phyloP scores from a whole-genome alignment of 352 stramenopile species.

The Globisporangium ultimum region DNA sequence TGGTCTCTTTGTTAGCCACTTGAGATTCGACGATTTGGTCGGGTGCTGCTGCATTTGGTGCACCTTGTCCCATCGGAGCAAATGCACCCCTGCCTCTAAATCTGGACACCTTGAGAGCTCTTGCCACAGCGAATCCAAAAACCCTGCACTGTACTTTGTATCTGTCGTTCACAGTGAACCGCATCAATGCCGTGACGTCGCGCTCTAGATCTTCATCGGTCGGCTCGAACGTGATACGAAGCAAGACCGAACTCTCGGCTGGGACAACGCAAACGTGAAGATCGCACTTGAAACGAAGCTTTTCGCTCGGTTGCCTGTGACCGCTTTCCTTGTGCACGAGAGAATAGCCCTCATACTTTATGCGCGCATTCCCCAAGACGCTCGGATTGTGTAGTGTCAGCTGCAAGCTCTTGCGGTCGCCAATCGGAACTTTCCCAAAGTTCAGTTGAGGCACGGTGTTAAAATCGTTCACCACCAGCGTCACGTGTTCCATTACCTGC shows the following conservation, averaged over 20 bases:
- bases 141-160: conserved; percentile 52
- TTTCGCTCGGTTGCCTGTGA: conserved; percentile 14
- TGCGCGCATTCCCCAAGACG: conserved; percentile 47
- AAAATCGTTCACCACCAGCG: conserved; percentile 52
- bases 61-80: conserved; percentile 1
- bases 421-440: conserved; percentile 54
- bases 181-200: conserved; percentile 39
- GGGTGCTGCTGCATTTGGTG: neutral
- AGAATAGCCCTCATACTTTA: conserved; percentile 69
- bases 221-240: conserved; percentile 69
- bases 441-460: conserved; percentile 29
- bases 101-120: conserved; percentile 19
- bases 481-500: conserved; percentile 6
- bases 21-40: too few relatives aligned
- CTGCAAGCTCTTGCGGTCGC: conserved; percentile 39
- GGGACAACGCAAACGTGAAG: conserved; percentile 70
- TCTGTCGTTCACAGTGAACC: conserved; percentile 64
- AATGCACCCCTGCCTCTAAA: conserved; percentile 20
- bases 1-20: too few relatives aligned
- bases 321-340: conserved; percentile 21
- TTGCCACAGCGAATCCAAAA: conserved; percentile 22
- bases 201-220: conserved; percentile 31
- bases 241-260: conserved; percentile 39
- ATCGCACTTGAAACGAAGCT: conserved; percentile 64
- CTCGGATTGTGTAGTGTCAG: conserved; percentile 60